Evolutionary conservation across 768 basidiomycete species (phyloP).

Genomic region (Trametes maxima): DNA sequence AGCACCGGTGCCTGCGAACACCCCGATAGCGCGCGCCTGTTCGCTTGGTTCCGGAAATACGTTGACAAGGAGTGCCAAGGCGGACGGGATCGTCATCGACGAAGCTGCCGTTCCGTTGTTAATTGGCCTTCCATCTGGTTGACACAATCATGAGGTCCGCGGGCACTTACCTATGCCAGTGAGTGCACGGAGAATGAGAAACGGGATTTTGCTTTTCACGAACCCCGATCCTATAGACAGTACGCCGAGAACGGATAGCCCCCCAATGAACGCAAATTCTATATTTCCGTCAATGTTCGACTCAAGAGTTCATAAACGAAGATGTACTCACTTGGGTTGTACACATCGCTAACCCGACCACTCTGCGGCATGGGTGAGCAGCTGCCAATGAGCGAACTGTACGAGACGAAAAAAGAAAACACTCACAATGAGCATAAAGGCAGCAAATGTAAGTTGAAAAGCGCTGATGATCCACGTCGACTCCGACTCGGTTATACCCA

Average conservation of each 20-base stretch:
- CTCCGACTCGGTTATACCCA: slow-evolving; percentile 31
- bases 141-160: not conserved
- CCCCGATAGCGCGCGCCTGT: slow-evolving; percentile 46
- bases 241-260: slow-evolving; percentile 31
- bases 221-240: slow-evolving; percentile 37
- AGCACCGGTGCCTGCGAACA: slow-evolving; percentile 48
- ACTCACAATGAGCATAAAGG: slow-evolving; percentile 38
- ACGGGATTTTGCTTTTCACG: slow-evolving; percentile 33
- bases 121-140: too few species aligned
- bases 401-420: not conserved
- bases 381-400: not conserved
- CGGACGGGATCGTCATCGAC: slow-evolving; percentile 47
- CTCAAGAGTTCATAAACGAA: not conserved
- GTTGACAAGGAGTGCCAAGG: slow-evolving; percentile 45
- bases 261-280: slow-evolving; percentile 35
- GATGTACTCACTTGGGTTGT: slow-evolving; percentile 34
- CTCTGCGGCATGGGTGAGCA: slow-evolving; percentile 32
- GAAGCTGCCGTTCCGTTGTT: too few species aligned
- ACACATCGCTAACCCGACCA: slow-evolving; percentile 37
- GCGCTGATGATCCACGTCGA: slow-evolving; percentile 40
- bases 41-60: slow-evolving; percentile 47
- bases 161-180: slow-evolving; percentile 31
- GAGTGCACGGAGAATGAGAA: slow-evolving; percentile 37
- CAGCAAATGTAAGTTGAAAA: slow-evolving; percentile 40
- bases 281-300: not conserved